Evolutionary conservation across 2,329 filamentous ascomycete species (phyloP).

Genomic region (Penicillium italicum): DNA sequence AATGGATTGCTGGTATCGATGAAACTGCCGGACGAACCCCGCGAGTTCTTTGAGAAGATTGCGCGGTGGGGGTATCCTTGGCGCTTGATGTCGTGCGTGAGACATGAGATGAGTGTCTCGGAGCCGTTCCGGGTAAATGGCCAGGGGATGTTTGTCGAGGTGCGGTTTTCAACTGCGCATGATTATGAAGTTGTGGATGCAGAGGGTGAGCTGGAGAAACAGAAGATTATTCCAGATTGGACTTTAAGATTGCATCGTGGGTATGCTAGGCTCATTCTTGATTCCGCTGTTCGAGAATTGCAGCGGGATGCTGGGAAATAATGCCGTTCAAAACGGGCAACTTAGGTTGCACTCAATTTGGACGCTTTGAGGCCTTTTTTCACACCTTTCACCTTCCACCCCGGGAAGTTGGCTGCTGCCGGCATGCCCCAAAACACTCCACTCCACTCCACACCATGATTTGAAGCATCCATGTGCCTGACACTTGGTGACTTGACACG

Average conservation of each 20-base stretch:
- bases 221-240: constrained; percentile 28
- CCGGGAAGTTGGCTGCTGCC: not conserved
- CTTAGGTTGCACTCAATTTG: not conserved
- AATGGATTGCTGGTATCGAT: constrained; percentile 23
- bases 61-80: constrained; percentile 30
- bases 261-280: constrained; percentile 27
- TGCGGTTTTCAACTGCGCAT: constrained; percentile 28
- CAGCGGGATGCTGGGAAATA: not conserved
- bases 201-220: constrained; percentile 14
- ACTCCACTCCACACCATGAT: not conserved
- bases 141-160: constrained; percentile 21
- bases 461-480: not conserved
- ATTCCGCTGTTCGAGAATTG: constrained; percentile 4
- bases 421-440: not conserved
- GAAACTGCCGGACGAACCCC: constrained; percentile 17
- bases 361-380: not conserved
- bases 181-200: constrained; percentile 25
- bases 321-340: not conserved
- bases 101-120: constrained; percentile 29
- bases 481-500: not conserved
- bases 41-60: constrained; percentile 27
- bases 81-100: constrained; percentile 24
- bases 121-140: constrained; percentile 18
- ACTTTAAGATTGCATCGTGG: constrained; percentile 22
- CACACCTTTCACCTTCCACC: not conserved